phyloP scores from a whole-genome alignment of 148 eudicot species.

The Tetragonia tetragonoides region DNA sequence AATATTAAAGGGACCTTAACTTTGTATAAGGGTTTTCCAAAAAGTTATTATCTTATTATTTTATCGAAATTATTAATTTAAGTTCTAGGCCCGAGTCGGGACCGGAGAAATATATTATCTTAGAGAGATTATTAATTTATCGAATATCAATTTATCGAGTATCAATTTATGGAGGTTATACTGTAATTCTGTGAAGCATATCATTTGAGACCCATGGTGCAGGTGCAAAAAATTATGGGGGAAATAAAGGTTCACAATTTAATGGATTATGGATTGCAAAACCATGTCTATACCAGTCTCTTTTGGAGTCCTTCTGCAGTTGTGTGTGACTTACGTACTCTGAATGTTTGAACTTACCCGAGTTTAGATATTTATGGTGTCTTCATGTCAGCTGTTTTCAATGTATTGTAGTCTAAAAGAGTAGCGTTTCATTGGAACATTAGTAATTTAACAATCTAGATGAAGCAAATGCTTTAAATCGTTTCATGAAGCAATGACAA shows the following conservation, averaged over 20 bases:
- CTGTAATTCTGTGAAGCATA: constrained; percentile 20
- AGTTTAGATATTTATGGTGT: neutral
- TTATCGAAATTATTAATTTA: no score
- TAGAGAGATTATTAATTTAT: no score
- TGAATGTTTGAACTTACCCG: neutral
- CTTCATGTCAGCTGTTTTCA: neutral
- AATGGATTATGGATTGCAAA: neutral
- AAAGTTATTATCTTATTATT: no score
- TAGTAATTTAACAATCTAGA: neutral
- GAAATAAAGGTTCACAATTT: no score
- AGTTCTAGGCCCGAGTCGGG: no score
- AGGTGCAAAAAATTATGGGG: neutral
- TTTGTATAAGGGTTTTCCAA: no score
- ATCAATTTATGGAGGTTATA: no score
- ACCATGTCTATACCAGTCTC: neutral
- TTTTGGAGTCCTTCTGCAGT: neutral
- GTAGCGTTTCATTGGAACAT: neutral
- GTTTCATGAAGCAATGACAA: neutral
- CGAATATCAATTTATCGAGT: no score
- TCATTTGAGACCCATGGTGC: constrained; percentile 13
- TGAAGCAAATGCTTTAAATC: neutral
- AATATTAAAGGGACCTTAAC: no score
- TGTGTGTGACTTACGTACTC: neutral
- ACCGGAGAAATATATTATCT: no score
- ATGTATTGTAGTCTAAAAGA: neutral